Evolutionary conservation across 2,329 filamentous ascomycete genomes (phyloP).

Genomic region (Epichloe sp.): DNA sequence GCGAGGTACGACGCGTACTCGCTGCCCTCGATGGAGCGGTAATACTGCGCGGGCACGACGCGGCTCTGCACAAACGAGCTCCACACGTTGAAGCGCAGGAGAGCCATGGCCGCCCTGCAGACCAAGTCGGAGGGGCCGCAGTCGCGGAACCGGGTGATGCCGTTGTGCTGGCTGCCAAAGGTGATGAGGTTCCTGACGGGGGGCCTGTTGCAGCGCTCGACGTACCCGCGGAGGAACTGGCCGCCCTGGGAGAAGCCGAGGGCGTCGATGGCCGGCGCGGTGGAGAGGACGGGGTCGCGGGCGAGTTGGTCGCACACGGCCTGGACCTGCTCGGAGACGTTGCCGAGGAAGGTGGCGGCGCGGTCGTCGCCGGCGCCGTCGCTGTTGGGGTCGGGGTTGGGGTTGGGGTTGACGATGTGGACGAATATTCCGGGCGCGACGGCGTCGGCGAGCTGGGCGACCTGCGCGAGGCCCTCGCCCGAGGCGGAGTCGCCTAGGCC

Average conservation of each 20-base stretch:
- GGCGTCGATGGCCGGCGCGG: conserved; percentile 74
- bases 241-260: conserved; percentile 93
- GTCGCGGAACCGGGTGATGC: conserved; percentile 68
- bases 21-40: conserved; percentile 53
- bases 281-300: conserved; percentile 64
- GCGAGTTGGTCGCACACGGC: conserved; percentile 67
- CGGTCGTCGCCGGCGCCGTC: conserved; percentile 51
- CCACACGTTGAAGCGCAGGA: conserved; percentile 75
- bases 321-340: conserved; percentile 66
- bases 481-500: conserved; percentile 64
- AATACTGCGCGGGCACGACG: conserved; percentile 92
- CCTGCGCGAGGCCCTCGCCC: conserved; percentile 63
- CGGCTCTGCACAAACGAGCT: conserved; percentile 60
- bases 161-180: conserved; percentile 85
- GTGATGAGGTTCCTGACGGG: conserved; percentile 70
- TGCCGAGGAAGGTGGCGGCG: conserved; percentile 79
- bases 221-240: conserved; percentile 83
- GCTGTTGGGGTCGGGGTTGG: too few species aligned
- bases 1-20: conserved; percentile 59
- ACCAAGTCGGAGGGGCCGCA: conserved; percentile 64
- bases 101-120: conserved; percentile 65
- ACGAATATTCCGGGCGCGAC: conserved; percentile 55
- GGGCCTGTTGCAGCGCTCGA: conserved; percentile 78
- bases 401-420: conserved; percentile 6
- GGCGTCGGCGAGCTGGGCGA: conserved; percentile 66